Evolutionary conservation across 257 asterid species (phyloP), one percentile per base, ranked within the genome.

Genomic region (Solanum corneliomulleri): DNA sequence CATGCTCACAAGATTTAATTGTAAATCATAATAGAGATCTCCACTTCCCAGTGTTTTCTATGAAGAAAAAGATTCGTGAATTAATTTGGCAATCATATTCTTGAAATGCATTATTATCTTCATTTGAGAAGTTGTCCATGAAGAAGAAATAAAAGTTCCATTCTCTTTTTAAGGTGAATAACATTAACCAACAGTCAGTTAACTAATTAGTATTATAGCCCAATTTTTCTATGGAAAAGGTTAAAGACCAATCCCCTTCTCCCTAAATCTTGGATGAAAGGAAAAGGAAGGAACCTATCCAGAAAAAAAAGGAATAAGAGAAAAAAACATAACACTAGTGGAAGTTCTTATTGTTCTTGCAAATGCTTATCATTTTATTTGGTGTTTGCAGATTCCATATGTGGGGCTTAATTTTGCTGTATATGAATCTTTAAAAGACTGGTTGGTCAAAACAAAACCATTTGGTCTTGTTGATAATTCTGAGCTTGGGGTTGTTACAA

Each of bases 371-470:
- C 49, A 47, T 70, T 72, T 85, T 29, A 25, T 88, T 62, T 72
- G 77, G 69, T 92, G 20, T 71, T 88, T 92, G 88, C 94, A 97
- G 99, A 91, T 97, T 88, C 99, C 99, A 16, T 97, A 97, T 37
- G 99, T 95, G 87, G 99, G 99, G 85, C 98, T 97, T 86, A 97
- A 97, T 92, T 97, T 97, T 91, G 98, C 98, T 82, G 99, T 95
- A 33, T 97, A 97, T 60, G 99, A 95, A 91, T 97, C 99, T 84
- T 95, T 97, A 66, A 97, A 97, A 89, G 99, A 94, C 89, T 94
- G 93, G 93, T 87, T 97, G 90, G 58, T 95, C 31, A 95, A 95
- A 91, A 81, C 94, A 60, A 96, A 89, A 89, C 85, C 98, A 44
- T 88, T 93, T 21, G 93, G 95, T 71, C 95, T 97, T 41, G 95